Percentiles rank a stretch among this genome's conserved stretches.
These are phyloP conservation scores for Allium fistulosum DNA, from an alignment of 106 monocot species.

Conservation along the genomic window DNA sequence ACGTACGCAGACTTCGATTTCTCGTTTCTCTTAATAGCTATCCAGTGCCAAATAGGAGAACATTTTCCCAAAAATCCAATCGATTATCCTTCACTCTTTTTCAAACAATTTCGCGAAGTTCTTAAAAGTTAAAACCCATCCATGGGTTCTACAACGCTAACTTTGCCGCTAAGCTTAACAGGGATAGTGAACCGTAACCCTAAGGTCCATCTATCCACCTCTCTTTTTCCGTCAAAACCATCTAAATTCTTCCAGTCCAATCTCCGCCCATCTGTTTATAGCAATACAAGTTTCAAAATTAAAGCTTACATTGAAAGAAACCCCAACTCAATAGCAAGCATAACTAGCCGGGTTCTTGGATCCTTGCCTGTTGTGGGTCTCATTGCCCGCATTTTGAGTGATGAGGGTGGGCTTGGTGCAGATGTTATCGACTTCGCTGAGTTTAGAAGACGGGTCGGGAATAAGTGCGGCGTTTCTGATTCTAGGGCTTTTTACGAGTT, in stretches of 20 bases:
- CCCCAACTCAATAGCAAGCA: conserved; percentile 50
- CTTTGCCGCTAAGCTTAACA: conserved; percentile 13
- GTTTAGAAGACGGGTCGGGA: conserved; percentile 83
- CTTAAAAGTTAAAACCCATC: too few relatives aligned
- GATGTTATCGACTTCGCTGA: conserved; percentile 98
- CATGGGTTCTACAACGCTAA: neutral
- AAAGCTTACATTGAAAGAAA: conserved; percentile 72
- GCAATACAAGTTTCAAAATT: neutral
- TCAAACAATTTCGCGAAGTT: too few relatives aligned
- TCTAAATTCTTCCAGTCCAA: neutral
- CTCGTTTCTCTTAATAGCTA: too few relatives aligned
- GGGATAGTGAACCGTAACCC: neutral
- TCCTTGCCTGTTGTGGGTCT: conserved; percentile 89
- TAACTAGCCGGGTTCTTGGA: conserved; percentile 67
- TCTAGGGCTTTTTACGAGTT: conserved; percentile 81
- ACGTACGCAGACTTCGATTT: too few relatives aligned
- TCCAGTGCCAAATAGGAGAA: too few relatives aligned
- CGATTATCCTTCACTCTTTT: too few relatives aligned
- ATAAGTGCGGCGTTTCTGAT: conserved; percentile 69
- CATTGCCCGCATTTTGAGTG: conserved; percentile 73
- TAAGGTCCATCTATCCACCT: neutral
- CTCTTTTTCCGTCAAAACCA: conserved; percentile 5
- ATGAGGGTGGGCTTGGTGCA: conserved; percentile 89
- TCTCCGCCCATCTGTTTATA: too few relatives aligned
- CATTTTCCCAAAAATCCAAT: too few relatives aligned